Percentiles rank a stretch among this genome's conserved stretches.
Evolutionary conservation across 257 asterid species (phyloP).

Genomic region (Ligustrum vulgare): DNA sequence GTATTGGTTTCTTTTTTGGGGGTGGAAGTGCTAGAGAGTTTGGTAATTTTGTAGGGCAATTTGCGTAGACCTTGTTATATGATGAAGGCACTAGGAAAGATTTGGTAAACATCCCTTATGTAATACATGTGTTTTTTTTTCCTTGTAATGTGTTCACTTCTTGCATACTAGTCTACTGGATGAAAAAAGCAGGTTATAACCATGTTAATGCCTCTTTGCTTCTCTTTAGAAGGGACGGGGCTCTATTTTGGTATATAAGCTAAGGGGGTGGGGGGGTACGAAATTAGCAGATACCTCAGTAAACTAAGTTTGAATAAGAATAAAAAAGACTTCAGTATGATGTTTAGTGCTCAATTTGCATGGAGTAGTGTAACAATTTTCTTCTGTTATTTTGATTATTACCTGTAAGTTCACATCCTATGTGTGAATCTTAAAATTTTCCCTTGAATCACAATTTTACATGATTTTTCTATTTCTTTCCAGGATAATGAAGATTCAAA

Average conservation of each 20-base stretch:
- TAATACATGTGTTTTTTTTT: no score
- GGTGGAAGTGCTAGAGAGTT: background rate
- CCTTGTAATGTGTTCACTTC: no score
- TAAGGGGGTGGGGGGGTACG: background rate
- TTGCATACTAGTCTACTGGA: no score
- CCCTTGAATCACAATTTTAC: background rate
- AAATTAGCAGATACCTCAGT: background rate
- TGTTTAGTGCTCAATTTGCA: background rate
- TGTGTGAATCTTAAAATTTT: no score
- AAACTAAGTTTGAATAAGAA: background rate
- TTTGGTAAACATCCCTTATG: no score
- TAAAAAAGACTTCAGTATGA: background rate
- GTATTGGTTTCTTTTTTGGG: background rate
- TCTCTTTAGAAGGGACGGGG: background rate
- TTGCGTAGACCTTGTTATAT: background rate
- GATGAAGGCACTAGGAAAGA: no score
- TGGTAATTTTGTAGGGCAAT: background rate
- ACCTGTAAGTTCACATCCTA: no score
- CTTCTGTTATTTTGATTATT: background rate
- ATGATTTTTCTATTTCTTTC: background rate
- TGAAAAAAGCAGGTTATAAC: no score
- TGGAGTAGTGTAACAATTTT: background rate
- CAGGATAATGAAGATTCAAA: slow-evolving; percentile 64
- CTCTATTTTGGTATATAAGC: background rate
- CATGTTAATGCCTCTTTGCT: background rate